Percentiles rank a stretch among this genome's conserved stretches.
Evolutionary conservation across 495 filamentous ascomycete species (phyloP).

Genomic region (Penicillium cataractarum): DNA sequence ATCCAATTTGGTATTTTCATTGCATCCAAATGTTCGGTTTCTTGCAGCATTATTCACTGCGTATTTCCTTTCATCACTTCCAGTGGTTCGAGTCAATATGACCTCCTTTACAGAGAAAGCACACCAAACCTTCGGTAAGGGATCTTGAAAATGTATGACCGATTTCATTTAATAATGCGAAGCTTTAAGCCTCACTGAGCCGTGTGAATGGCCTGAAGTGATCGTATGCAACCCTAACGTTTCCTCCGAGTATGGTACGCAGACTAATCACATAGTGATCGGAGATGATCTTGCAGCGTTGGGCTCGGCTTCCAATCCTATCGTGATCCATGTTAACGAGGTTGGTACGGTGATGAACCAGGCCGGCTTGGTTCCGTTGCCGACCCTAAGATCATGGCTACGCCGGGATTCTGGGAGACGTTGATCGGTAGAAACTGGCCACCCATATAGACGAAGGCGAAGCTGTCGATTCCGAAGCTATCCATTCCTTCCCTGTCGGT

Average conservation of each 20-base stretch:
- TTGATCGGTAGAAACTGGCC: conserved; percentile 1
- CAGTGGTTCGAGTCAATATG: conserved; percentile 3
- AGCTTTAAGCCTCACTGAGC: conserved; percentile 1
- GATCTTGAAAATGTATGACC: conserved; percentile 4
- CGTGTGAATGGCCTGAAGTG: conserved; percentile 10
- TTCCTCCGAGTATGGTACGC: conserved; percentile 7
- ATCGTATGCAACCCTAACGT: neutral
- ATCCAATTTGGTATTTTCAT: conserved; percentile 9
- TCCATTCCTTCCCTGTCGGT: conserved; percentile 9
- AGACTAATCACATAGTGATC: conserved; percentile 8
- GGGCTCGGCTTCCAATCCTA: conserved; percentile 11
- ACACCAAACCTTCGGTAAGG: conserved; percentile 6
- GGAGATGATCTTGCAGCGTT: conserved; percentile 6
- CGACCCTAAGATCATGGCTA: conserved; percentile 9
- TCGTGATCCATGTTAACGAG: conserved; percentile 10
- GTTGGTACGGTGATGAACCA: conserved; percentile 1
- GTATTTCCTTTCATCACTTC: conserved; percentile 12
- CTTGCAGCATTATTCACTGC: conserved; percentile 9
- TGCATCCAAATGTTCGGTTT: conserved; percentile 4
- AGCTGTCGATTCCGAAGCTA: neutral
- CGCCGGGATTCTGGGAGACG: conserved; percentile 9
- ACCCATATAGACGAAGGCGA: neutral
- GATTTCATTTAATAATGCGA: conserved; percentile 7
- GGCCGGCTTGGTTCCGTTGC: conserved; percentile 3
- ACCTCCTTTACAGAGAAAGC: conserved; percentile 4